Conservation (phyloP, 2,329 filamentous ascomycete genomes). For the Byssothecium circinans region DNA sequence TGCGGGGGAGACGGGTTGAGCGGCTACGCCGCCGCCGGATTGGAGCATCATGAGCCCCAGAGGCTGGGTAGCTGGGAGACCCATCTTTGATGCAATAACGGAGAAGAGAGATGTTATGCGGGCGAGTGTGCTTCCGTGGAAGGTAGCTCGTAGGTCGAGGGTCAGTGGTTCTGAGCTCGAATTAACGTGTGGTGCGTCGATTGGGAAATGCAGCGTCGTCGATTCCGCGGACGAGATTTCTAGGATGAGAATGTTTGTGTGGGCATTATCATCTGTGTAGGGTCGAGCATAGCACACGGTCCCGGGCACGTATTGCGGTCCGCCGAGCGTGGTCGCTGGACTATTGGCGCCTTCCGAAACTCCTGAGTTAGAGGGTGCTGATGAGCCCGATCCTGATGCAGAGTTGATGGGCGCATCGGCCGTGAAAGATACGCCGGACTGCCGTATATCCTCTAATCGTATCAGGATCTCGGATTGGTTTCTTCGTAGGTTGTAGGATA, state of each 20-base stretch:
- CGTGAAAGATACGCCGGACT: constrained; percentile 74
- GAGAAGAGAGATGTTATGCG: constrained; percentile 74
- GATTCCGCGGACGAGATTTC: constrained; percentile 63
- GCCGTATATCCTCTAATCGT: constrained; percentile 82
- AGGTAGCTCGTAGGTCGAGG: constrained; percentile 62
- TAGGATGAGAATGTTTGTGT: constrained; percentile 68
- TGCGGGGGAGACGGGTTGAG: constrained; percentile 66
- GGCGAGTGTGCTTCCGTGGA: constrained; percentile 70
- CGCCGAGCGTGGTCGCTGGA: constrained; percentile 20
- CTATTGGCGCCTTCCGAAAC: constrained; percentile 28
- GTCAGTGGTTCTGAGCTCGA: constrained; percentile 30
- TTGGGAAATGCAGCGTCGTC: constrained; percentile 33
- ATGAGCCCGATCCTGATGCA: constrained; percentile 21
- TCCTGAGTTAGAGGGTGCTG: constrained; percentile 16
- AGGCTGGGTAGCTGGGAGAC: constrained; percentile 61
- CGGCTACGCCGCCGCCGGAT: constrained; percentile 59
- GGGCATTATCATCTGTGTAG: constrained; percentile 73
- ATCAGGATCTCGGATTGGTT: constrained; percentile 74
- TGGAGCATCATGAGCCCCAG: constrained; percentile 68
- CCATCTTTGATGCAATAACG: constrained; percentile 79
- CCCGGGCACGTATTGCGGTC: constrained; percentile 36
- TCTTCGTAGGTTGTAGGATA: constrained; percentile 72
- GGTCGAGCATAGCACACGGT: constrained; percentile 82
- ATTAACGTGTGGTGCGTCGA: constrained; percentile 11
- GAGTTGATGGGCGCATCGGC: constrained; percentile 47